Base-by-base conservation (phyloP, 2,329 filamentous ascomycete genomes). In the Periconia macrospinosa region DNA sequence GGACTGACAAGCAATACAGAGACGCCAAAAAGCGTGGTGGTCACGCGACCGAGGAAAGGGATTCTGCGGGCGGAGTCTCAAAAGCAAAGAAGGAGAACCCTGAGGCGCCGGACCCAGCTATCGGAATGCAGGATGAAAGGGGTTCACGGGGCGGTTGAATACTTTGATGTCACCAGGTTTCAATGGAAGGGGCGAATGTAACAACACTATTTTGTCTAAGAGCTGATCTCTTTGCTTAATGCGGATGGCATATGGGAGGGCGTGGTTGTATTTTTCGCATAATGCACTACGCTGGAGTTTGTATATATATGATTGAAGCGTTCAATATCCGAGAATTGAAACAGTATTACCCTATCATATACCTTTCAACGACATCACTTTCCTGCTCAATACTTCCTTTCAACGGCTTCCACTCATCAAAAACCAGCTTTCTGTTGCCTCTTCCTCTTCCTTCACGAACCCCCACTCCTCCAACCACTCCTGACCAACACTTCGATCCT, bases 81-180 rank as follows among this genome's bases (percentile, higher is more conserved):
- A 75, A 74, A 65, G 75, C 77, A 23, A 80, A 80, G 71, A 65
- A 76, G 50, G 77, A 79, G 50, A 71, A 75, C 50, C 79, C 79
- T 2, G 79, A 79, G 63, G 73, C 77, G 14, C 78, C 79, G 1
- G 77, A 76, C 46, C 66, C 68, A 46, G 73, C 73, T 6, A 79
- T 81, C 60, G 79, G 79, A 0, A 79, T 81, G 75, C 76, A 81
- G 64, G 78, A 80, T 62, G 78, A 81, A 72, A 69, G 78, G 50
- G 79, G 78, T 52, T 74, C 73, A 41, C 76, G 78, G 50, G 77
- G 77, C 41, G 67, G 56, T 61, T 75, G 57, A 48, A 44, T 20
- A 7, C 2, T 7, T 6, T 27, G 20, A 43, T 18, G 13, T n/a
- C n/a, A 43, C 6, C 17, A 33, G 33, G 5, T 37, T n/a, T 37